These are phyloP conservation scores for Gaultheria prostrata DNA, from an alignment of 148 eudicot species.

Conservation along the genomic window DNA sequence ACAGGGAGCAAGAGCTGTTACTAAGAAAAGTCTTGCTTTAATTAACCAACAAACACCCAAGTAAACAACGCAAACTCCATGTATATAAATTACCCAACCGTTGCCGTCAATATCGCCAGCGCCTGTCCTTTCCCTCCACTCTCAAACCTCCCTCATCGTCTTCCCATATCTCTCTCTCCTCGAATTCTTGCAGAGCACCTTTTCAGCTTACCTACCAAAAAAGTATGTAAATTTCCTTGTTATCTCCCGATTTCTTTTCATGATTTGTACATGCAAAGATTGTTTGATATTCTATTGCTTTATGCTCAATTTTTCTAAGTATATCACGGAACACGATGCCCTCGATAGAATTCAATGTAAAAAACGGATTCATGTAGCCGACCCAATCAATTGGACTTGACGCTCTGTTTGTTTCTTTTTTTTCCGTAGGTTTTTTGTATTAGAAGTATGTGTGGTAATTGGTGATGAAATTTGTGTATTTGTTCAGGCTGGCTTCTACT, in stretches of 20 bases:
- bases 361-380: not conserved
- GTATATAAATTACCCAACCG: not conserved
- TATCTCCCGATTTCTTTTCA: not conserved
- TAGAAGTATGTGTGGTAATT: no score
- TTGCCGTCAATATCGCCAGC: conserved; percentile 2
- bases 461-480: not conserved
- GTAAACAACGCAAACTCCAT: no score
- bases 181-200: not conserved
- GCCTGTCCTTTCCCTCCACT: conserved; percentile 5
- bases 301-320: not conserved
- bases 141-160: not conserved
- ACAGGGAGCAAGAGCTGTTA: no score
- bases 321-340: not conserved
- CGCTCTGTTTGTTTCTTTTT: not conserved
- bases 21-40: no score
- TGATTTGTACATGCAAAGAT: not conserved
- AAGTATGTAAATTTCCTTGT: not conserved
- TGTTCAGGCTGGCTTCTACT: not conserved
- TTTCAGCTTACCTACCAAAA: not conserved
- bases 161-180: not conserved
- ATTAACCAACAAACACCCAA: no score
- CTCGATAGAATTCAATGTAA: no score
- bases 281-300: not conserved
- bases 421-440: not conserved
- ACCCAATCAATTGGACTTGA: not conserved